These are phyloP conservation scores for Pseudogymnoascus sp. DNA, from an alignment of 2,329 filamentous ascomycete species.

Conservation along the genomic window DNA sequence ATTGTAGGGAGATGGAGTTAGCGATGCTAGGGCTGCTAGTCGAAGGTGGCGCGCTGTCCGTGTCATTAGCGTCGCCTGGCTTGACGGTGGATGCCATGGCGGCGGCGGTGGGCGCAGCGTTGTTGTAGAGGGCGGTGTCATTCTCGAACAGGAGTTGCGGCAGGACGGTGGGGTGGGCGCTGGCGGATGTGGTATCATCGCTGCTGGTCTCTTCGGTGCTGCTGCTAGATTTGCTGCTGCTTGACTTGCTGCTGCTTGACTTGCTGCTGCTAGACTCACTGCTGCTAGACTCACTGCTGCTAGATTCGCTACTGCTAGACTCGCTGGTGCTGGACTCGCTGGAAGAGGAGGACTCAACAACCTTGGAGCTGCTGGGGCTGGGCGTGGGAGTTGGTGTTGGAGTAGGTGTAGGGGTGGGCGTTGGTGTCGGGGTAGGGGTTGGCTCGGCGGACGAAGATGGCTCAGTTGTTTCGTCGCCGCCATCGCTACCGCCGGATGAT, in stretches of 20 bases:
- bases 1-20: neutral
- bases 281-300: neutral
- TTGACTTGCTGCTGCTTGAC: neutral
- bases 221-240: neutral
- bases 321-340: neutral
- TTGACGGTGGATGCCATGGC: neutral
- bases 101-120: neutral
- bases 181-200: neutral
- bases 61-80: neutral
- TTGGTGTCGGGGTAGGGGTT: constrained; percentile 21
- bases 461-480: neutral
- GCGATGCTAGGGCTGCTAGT: neutral
- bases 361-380: neutral
- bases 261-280: neutral
- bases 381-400: constrained; percentile 14
- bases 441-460: constrained; percentile 17
- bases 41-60: neutral
- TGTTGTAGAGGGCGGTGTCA: neutral
- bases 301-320: neutral
- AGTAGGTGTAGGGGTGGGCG: constrained; percentile 17
- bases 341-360: neutral
- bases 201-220: neutral
- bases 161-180: neutral
- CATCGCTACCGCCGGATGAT: neutral
- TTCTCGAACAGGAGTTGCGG: neutral